Base-by-base conservation (phyloP, 306 rosid species). In the Trichosanthes cucumerina region DNA sequence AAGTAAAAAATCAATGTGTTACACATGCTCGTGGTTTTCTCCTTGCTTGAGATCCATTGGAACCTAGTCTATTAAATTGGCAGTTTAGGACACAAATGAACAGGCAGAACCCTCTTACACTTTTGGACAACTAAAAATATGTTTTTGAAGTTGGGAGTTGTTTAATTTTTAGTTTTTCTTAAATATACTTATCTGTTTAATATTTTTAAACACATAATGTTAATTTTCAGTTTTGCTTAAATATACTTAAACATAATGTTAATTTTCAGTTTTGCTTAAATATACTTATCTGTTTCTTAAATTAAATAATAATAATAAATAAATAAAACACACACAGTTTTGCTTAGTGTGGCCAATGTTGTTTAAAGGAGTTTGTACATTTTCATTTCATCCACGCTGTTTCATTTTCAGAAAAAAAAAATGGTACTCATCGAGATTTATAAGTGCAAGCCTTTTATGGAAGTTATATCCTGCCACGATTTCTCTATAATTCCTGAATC, bases 401-500 rank as follows among this genome's bases (percentile, higher is more conserved):
- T 62, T 31, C 19, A 31, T 31, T 62, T 60, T 16, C 0, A 5
- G 4, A 62, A 62, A 60, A 15, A 28, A 5, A 28, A 26, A 28
- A 62, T 6, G 9, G 31, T 5, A 38, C 53, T 41, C 19, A 13
- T 70, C 23, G 19, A 43, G 38, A 11, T 14, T 38, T 16, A 6
- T n/a, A 72, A 8, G 52, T 41, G 54, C 14, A 49, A 52, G 52
- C 69, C 78, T 41, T 78, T 23, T 75, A 14, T 53, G 39, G 59
- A 33, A 44, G 50, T 79, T 73, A 54, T 62, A 71, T 80, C 43
- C 47, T 77, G 71, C 31, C 1, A 23, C 43, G 5, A 31, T 46
- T 79, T 65, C 54, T 64, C 79, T 75, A 49, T 82, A 56, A 54
- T 64, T 8, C 53, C 21, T 81, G 28, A 86, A 68, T 75, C 7